Evolutionary conservation across 805 yeast species (phyloP).

Genomic region (Helenozyma baotianmanensis): DNA sequence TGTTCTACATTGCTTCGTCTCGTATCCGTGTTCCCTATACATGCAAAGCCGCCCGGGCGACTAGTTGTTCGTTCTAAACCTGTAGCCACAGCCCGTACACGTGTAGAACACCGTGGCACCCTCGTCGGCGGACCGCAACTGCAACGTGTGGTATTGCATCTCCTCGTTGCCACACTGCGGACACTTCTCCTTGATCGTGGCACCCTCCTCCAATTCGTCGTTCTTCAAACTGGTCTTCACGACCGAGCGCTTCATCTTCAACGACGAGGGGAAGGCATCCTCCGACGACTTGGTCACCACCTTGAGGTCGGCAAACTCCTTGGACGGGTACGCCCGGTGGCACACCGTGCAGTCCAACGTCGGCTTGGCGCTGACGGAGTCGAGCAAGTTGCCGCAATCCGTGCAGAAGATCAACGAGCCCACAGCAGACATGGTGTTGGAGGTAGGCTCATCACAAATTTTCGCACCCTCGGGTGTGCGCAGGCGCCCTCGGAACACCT

Average conservation of each 20-base stretch:
- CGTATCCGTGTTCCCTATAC: no score
- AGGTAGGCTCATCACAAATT: background rate
- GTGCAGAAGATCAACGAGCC: conserved; percentile 93
- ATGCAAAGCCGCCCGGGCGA: no score
- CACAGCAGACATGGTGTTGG: conserved; percentile 72
- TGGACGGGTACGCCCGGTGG: conserved; percentile 37
- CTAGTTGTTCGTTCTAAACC: conserved; percentile 88
- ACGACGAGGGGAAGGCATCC: conserved; percentile 88
- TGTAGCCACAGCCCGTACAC: conserved; percentile 88
- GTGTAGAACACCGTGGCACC: conserved; percentile 99
- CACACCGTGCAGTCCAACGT: conserved; percentile 56
- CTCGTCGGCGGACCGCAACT: conserved; percentile 97
- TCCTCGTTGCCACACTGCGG: conserved; percentile 98
- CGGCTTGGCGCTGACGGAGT: conserved; percentile 50
- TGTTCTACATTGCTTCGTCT: no score
- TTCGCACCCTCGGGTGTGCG: conserved; percentile 1
- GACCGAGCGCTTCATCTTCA: conserved; percentile 77
- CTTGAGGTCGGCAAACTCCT: conserved; percentile 67
- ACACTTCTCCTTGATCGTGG: conserved; percentile 94
- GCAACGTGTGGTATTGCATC: conserved; percentile 96
- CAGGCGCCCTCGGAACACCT: conserved; percentile 1
- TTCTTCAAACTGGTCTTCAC: conserved; percentile 80
- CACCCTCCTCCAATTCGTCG: conserved; percentile 87
- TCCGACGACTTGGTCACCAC: conserved; percentile 86
- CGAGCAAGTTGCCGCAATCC: conserved; percentile 87